Base-by-base conservation (phyloP, 2,329 filamentous ascomycete species). In the Chaetomium globosum region DNA sequence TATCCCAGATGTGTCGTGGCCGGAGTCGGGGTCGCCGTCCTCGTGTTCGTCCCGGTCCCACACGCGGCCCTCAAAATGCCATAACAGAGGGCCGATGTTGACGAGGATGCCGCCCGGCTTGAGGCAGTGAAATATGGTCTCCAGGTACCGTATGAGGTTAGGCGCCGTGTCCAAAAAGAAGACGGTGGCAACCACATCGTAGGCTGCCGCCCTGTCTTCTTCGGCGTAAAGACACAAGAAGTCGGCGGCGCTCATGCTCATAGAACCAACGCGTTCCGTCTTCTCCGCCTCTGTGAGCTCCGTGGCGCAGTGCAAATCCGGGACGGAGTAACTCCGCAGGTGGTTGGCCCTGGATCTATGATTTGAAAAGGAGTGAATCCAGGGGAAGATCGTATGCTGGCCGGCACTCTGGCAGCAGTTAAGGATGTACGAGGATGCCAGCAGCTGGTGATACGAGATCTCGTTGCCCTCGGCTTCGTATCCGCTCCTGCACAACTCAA, bases 131-230 rank as follows among this genome's bases (percentile, higher is more conserved):
- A 80, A 81, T 62, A 98, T 91, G 1, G 93, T 89, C 74, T 96
- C 88, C 39, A 99, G 86, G 74, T 99, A 99, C 2, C 90, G 86
- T 61, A 98, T 89, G 36, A 97, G 76, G 75, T 99, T 98, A 1
- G 94, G 93, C 2, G 95, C 95, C 1, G 95, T 99, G 76, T 99
- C 96, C 65, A 99, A 89, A 80, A 99, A 99, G 80, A 98, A 99
- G 12, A 97, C 91, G 2, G 90, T 92, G 0, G 91, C 88, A 1
- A 98, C 92, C 1, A 89, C 93, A 73, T 97, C 89, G 76, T 93
- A 98, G 0, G 77, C 73, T 0, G 82, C 83, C 9, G 79, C 77
- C 71, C 91, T 85, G 0, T 85, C 83, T 1, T 84, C 80, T 65
- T 88, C 82, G 30, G 83, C 84, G 75, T 99, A 99, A 0, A 93